phyloP scores from a whole-genome alignment of 805 yeast species.

The Yamadazyma sp. region DNA sequence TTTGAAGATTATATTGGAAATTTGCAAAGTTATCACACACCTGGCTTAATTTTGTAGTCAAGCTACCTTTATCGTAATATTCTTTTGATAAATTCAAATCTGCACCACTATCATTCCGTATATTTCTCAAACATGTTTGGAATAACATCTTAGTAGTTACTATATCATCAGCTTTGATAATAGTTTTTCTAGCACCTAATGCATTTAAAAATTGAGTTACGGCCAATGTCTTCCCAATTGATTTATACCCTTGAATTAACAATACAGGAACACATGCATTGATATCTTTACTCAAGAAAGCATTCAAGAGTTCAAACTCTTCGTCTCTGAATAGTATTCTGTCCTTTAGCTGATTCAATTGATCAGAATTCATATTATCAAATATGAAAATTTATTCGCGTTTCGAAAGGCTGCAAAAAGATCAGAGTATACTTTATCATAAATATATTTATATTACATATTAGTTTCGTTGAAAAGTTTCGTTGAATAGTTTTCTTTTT shows the following conservation, averaged over 20 bases:
- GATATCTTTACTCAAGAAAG: conserved; percentile 29
- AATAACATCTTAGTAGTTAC: conserved; percentile 39
- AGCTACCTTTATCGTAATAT: conserved; percentile 24
- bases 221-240: conserved; percentile 47
- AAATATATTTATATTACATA: too few relatives aligned
- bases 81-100: conserved; percentile 18
- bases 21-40: conserved; percentile 41
- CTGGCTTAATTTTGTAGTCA: conserved; percentile 22
- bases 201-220: conserved; percentile 28
- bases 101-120: conserved; percentile 34
- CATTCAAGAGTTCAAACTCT: conserved; percentile 33
- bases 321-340: conserved; percentile 16
- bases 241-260: conserved; percentile 46
- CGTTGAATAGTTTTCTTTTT: too few relatives aligned
- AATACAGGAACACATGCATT: conserved; percentile 31
- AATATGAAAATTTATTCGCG: too few relatives aligned
- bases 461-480: too few relatives aligned
- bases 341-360: not conserved
- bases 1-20: conserved; percentile 41
- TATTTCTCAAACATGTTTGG: conserved; percentile 37
- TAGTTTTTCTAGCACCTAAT: conserved; percentile 23
- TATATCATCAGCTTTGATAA: conserved; percentile 45
- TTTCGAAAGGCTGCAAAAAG: too few relatives aligned
- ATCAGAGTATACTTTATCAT: too few relatives aligned
- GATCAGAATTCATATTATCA: too few relatives aligned